A percentile compares a stretch with the other conserved stretches of the same genome.
phyloP scores from a whole-genome alignment of 129 eudicot genomes.

The Gnaphalium uliginosum region DNA sequence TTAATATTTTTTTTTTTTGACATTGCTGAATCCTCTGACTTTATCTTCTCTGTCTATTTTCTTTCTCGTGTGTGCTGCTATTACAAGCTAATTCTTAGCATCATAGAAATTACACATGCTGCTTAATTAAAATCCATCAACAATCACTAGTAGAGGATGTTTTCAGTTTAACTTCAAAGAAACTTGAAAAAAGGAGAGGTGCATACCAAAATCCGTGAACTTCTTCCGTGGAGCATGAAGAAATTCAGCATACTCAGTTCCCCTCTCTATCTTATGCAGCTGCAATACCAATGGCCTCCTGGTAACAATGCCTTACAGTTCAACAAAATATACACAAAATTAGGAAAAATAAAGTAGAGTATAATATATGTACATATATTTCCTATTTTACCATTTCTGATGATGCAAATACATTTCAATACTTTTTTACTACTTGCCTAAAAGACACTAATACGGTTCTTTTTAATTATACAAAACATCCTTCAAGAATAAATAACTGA shows the following conservation, averaged over 20 bases:
- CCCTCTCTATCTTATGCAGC: slow-evolving; percentile 84
- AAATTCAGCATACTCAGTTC: slow-evolving; percentile 88
- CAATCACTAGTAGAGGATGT: slow-evolving; percentile 6
- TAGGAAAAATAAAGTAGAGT: background rate
- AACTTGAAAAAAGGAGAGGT: slow-evolving; percentile 13
- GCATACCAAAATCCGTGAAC: slow-evolving; percentile 83
- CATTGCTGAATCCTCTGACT: background rate
- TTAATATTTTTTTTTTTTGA: background rate
- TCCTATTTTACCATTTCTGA: background rate
- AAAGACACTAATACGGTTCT: background rate
- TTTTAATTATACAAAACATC: background rate
- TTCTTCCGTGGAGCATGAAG: slow-evolving; percentile 89
- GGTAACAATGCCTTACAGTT: slow-evolving; percentile 81
- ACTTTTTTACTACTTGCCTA: background rate
- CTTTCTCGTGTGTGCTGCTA: background rate
- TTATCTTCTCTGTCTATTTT: slow-evolving; percentile 3
- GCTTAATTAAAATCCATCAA: slow-evolving; percentile 11
- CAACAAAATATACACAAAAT: slow-evolving; percentile 25
- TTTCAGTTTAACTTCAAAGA: background rate
- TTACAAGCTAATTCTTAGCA: background rate
- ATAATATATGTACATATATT: background rate
- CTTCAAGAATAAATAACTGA: background rate
- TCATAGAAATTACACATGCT: background rate
- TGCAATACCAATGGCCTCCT: slow-evolving; percentile 99
- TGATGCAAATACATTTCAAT: background rate